These are phyloP conservation scores for Phytophthora uliginosa DNA, from an alignment of 352 stramenopile genomes.

Conservation along the genomic window DNA sequence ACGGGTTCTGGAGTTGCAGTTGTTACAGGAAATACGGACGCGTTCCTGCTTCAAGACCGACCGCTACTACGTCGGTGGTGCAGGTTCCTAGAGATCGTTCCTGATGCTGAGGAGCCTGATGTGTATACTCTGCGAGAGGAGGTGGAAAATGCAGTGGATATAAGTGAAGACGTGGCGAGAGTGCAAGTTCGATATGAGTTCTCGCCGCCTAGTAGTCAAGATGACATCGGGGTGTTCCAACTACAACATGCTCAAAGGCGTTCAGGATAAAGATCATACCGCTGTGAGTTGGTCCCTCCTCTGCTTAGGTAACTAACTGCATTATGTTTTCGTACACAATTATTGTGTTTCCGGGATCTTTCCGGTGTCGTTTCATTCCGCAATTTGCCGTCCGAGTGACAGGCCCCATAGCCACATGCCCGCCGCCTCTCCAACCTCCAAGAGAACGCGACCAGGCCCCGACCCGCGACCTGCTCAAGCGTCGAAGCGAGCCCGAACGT, in stretches of 20 bases:
- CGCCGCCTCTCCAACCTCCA: too few relatives aligned
- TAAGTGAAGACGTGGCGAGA: constrained; percentile 12
- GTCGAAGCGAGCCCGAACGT: too few relatives aligned
- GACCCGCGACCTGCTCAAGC: too few relatives aligned
- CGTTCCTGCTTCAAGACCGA: constrained; percentile 53
- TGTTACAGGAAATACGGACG: constrained; percentile 40
- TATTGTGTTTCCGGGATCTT: too few relatives aligned
- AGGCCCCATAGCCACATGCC: too few relatives aligned
- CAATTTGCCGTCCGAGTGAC: too few relatives aligned
- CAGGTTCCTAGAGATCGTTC: constrained; percentile 53
- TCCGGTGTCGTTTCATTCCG: too few relatives aligned
- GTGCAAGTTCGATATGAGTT: constrained; percentile 49
- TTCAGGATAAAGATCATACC: neutral
- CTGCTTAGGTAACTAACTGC: too few relatives aligned
- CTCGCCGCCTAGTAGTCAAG: constrained; percentile 16
- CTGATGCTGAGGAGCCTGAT: constrained; percentile 25
- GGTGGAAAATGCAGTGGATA: constrained; percentile 18
- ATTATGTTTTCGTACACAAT: too few relatives aligned
- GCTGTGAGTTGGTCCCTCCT: too few relatives aligned
- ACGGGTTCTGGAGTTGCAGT: constrained; percentile 49
- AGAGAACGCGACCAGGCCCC: too few relatives aligned
- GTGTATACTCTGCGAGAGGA: constrained; percentile 50
- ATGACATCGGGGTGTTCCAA: constrained; percentile 41
- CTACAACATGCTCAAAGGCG: constrained; percentile 40
- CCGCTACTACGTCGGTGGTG: constrained; percentile 60